Evolutionary conservation across 2,329 filamentous ascomycete genomes (phyloP).

Genomic region (Elsinoe australis): DNA sequence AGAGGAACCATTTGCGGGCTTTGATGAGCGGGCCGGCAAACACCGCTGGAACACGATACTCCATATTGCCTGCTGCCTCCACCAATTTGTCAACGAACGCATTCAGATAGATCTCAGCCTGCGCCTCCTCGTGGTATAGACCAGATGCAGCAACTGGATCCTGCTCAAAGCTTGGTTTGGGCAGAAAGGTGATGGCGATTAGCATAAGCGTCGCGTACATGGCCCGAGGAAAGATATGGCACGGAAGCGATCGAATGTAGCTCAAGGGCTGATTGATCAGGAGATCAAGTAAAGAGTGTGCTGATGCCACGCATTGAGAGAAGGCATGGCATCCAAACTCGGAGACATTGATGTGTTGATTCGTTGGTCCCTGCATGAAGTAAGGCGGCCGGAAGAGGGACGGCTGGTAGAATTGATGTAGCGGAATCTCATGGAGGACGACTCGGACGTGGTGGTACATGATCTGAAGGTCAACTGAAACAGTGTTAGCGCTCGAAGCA

Average conservation of each 20-base stretch:
- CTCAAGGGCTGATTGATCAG: slow-evolving; percentile 42
- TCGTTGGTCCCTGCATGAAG: slow-evolving; percentile 38
- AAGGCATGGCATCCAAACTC: slow-evolving; percentile 59
- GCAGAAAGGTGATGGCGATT: slow-evolving; percentile 2
- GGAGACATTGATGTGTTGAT: slow-evolving; percentile 39
- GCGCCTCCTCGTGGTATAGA: neutral
- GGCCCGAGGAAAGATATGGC: neutral
- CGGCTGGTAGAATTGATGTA: slow-evolving; percentile 55
- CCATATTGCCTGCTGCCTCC: slow-evolving; percentile 13
- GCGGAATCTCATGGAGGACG: slow-evolving; percentile 68
- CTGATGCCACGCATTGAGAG: slow-evolving; percentile 57
- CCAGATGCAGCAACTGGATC: neutral
- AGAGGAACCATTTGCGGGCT: slow-evolving; percentile 6
- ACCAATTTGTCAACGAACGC: neutral
- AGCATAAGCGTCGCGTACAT: slow-evolving; percentile 1
- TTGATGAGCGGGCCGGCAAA: slow-evolving; percentile 2
- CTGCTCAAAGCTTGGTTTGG: neutral
- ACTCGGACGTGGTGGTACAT: slow-evolving; percentile 59
- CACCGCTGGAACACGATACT: slow-evolving; percentile 9
- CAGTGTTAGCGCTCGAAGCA: neutral
- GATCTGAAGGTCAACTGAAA: slow-evolving; percentile 35
- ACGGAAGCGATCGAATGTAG: neutral
- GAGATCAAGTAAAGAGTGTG: slow-evolving; percentile 58
- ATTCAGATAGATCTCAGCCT: slow-evolving; percentile 2
- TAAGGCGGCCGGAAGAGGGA: slow-evolving; percentile 45